These are phyloP conservation scores for Aureobasidium sp. DNA, from an alignment of 2,329 filamentous ascomycete genomes.

Conservation along the genomic window DNA sequence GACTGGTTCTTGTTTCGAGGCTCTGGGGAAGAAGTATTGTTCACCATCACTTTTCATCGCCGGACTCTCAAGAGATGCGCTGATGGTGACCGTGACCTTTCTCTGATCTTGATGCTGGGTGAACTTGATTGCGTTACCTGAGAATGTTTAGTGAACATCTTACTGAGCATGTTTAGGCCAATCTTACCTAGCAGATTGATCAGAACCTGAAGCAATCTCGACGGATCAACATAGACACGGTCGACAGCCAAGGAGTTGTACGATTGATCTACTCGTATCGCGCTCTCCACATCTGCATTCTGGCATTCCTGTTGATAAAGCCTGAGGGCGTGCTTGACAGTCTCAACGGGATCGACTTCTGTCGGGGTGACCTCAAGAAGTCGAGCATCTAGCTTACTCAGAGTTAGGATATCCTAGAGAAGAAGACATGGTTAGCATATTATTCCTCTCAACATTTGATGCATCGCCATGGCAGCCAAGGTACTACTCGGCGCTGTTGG, in stretches of 20 bases:
- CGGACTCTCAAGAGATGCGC: conserved; percentile 27
- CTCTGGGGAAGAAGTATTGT: conserved; percentile 25
- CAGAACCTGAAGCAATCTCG: conserved; percentile 23
- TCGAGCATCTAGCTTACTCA: conserved; percentile 28
- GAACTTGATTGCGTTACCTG: conserved; percentile 38
- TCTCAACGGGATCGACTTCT: conserved; percentile 52
- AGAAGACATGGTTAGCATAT: conserved; percentile 29
- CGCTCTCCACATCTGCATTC: conserved; percentile 53
- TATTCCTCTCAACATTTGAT: conserved; percentile 16
- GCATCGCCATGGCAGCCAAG: not conserved
- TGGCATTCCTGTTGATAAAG: conserved; percentile 66
- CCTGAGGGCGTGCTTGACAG: conserved; percentile 56
- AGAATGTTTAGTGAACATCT: conserved; percentile 12
- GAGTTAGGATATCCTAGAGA: conserved; percentile 32
- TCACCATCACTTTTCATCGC: conserved; percentile 24
- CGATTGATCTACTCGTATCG: conserved; percentile 50
- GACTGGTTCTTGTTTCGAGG: conserved; percentile 10
- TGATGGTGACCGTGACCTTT: conserved; percentile 30
- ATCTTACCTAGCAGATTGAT: conserved; percentile 24
- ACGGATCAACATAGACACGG: conserved; percentile 23
- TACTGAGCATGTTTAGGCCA: too few relatives aligned
- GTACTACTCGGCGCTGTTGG: too few relatives aligned
- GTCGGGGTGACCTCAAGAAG: conserved; percentile 51
- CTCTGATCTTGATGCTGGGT: conserved; percentile 29
- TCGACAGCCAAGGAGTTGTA: conserved; percentile 39